Base-by-base conservation (phyloP, 2,329 filamentous ascomycete species). In the Plectosphaerella cucumerina region DNA sequence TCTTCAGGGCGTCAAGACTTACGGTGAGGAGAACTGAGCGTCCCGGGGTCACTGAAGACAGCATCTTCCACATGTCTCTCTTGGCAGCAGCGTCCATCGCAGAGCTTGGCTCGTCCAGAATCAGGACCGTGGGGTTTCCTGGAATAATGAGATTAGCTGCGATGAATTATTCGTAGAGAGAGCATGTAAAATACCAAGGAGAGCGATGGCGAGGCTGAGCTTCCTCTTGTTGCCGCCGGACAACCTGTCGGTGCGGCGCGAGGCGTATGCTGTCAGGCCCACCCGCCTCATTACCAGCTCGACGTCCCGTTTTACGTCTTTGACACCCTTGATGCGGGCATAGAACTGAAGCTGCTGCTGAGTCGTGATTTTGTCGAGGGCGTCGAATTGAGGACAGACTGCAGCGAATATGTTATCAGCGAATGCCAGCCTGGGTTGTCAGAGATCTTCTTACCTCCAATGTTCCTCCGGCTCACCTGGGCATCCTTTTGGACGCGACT, bases 211-310 rank as follows among this genome's bases (percentile, higher is more conserved):
- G 0, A 90, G 74, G 8, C 78, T 84, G 2, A 90, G 70, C 63
- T 90, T 90, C n/a, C 87, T 75, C 68, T 87, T 87, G 65, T 89
- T 90, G 37, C 87, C 87, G 12, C 87, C 86, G 0, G 84, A 87
- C 0, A 90, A 74, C 56, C 82, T 82, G 37, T 75, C 74, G 0
- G 85, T 86, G 70, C 86, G 82, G 22, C 84, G 77, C 21, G 77
- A 68, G 14, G 77, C 71, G 69, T 86, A 87, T 1, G 73, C 71
- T 2, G 72, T 66, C 0, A 90, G 70, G 2, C 85, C 85, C 5
- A 89, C 85, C 2, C 84, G 82, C 34, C 74, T 66, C 54, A 89
- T 76, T 17, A 87, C 78, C 47, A 81, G 77, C 2, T 74, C 67
- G 8, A 89, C 84, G 56, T 88, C 88, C 55, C 81, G 71, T 15